phyloP scores from a whole-genome alignment of 1,284 basidiomycete species.

The Cutaneotrichosporon sp. region DNA sequence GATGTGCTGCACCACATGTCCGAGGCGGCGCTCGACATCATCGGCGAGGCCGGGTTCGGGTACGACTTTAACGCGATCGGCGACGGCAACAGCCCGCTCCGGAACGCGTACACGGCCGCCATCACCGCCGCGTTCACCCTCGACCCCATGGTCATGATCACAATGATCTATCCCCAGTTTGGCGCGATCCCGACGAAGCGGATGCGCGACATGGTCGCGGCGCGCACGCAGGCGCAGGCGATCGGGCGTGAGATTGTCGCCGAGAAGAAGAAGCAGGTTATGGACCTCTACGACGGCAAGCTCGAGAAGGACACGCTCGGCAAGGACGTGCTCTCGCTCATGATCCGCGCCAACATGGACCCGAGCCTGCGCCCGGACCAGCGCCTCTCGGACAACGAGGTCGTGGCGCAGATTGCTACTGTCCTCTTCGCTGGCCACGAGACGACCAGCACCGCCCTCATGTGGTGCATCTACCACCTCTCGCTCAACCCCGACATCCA shows the following conservation, averaged over 20 bases:
- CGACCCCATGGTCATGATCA: not conserved
- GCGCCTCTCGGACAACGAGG: conserved; percentile 65
- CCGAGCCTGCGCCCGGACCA: conserved; percentile 60
- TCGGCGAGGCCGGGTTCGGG: conserved; percentile 67
- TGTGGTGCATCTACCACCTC: conserved; percentile 73
- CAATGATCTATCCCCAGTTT: not conserved
- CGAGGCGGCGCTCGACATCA: conserved; percentile 65
- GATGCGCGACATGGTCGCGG: not conserved
- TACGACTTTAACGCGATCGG: conserved; percentile 57
- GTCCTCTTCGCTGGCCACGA: conserved; percentile 73
- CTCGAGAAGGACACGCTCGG: conserved; percentile 42
- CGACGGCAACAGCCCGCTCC: not conserved
- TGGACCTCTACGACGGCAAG: conserved; percentile 42
- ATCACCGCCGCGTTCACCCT: not conserved
- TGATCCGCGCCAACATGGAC: conserved; percentile 65
- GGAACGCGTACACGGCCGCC: not conserved
- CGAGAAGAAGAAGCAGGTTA: not conserved
- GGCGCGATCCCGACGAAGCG: not conserved
- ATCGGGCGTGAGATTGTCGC: conserved; percentile 24
- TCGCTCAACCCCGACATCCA: conserved; percentile 62
- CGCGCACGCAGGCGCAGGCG: not conserved
- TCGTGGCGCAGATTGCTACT: conserved; percentile 74
- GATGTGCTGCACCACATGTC: conserved; percentile 64
- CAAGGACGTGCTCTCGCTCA: conserved; percentile 53
- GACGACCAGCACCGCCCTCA: conserved; percentile 69